phyloP scores from a whole-genome alignment of 345 rosid genomes.

The Aurinia saxatilis region DNA sequence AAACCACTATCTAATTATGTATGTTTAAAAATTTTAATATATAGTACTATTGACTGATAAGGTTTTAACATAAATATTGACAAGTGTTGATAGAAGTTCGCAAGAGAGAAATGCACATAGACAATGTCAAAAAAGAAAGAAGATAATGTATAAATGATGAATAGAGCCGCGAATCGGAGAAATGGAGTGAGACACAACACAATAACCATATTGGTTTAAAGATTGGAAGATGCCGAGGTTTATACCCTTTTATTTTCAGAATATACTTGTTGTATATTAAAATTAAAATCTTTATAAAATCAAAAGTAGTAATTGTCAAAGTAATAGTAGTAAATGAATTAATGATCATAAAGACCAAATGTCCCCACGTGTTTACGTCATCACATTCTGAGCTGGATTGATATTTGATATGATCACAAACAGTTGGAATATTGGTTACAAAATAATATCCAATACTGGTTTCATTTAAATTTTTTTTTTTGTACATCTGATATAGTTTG shows the following conservation, averaged over 20 bases:
- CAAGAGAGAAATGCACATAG: not conserved
- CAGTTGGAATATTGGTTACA: no score
- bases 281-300: not conserved
- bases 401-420: no score
- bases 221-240: slow-evolving; percentile 24
- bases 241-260: slow-evolving; percentile 11
- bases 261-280: not conserved
- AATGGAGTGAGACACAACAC: no score
- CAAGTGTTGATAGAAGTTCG: not conserved
- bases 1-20: slow-evolving; percentile 4
- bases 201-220: no score
- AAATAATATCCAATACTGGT: no score
- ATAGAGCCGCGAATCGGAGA: not conserved
- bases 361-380: not conserved
- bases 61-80: not conserved
- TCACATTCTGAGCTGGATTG: not conserved
- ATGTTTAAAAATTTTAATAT: not conserved
- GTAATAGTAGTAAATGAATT: not conserved
- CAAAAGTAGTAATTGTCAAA: not conserved
- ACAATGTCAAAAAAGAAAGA: not conserved
- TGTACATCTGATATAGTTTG: no score
- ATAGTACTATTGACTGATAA: not conserved
- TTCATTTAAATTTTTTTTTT: no score
- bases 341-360: slow-evolving; percentile 7
- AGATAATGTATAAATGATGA: not conserved